phyloP scores from a whole-genome alignment of 768 basidiomycete species.

The Chalciporus pseudorubinellus region DNA sequence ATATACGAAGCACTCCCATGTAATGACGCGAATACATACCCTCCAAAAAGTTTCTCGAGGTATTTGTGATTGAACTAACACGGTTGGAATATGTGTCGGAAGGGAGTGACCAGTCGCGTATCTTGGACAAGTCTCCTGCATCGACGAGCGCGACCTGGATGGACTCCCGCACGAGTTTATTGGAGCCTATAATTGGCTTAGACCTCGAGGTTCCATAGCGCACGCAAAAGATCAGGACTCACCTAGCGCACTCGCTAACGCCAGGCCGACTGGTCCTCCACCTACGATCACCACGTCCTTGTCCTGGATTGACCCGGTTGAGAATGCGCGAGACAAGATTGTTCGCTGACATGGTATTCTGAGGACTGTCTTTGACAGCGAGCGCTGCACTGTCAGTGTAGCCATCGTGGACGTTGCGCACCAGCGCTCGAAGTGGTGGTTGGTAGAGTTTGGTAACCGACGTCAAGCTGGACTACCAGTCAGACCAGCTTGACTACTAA shows the following conservation, averaged over 20 bases:
- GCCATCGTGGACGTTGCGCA: slow-evolving; percentile 5
- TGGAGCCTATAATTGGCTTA: slow-evolving; percentile 45
- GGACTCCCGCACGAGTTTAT: slow-evolving; percentile 46
- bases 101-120: slow-evolving; percentile 62
- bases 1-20: neutral
- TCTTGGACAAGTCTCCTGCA: slow-evolving; percentile 69
- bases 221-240: slow-evolving; percentile 18
- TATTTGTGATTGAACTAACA: slow-evolving; percentile 81
- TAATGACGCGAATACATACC: slow-evolving; percentile 38
- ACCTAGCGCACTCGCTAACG: slow-evolving; percentile 87
- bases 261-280: slow-evolving; percentile 89
- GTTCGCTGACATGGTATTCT: slow-evolving; percentile 5
- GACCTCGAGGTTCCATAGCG: neutral
- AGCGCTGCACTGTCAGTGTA: slow-evolving; percentile 2
- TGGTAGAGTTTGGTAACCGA: neutral
- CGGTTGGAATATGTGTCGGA: slow-evolving; percentile 70
- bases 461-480: no score
- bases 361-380: slow-evolving; percentile 6
- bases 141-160: slow-evolving; percentile 75
- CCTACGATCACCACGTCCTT: slow-evolving; percentile 93
- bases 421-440: neutral
- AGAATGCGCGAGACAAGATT: slow-evolving; percentile 13
- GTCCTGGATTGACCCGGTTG: slow-evolving; percentile 38
- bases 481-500: no score
- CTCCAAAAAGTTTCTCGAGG: slow-evolving; percentile 63